Evolutionary conservation across 495 filamentous ascomycete genomes (phyloP).

Genomic region (Penicillium steckii): DNA sequence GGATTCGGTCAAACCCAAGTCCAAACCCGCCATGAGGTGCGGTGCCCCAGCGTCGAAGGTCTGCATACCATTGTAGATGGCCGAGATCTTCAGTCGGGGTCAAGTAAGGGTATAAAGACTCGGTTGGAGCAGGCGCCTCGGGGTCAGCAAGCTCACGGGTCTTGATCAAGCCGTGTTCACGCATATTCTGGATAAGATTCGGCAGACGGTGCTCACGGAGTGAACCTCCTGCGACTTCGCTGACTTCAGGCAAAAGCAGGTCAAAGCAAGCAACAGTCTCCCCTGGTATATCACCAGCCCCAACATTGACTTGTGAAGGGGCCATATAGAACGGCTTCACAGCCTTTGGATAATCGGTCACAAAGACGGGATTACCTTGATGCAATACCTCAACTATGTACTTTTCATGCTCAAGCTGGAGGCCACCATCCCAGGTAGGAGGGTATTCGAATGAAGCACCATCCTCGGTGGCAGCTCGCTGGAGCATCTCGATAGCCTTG

Average conservation of each 20-base stretch:
- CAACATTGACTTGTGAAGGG: conserved; percentile 39
- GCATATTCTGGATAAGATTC: conserved; percentile 73
- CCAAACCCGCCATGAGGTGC: conserved; percentile 97
- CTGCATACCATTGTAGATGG: conserved; percentile 86
- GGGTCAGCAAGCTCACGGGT: conserved; percentile 8
- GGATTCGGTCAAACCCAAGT: conserved; percentile 85
- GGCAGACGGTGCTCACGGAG: conserved; percentile 85
- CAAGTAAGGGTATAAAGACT: conserved; percentile 37
- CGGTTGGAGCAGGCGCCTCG: conserved; percentile 8
- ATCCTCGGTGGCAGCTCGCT: conserved; percentile 52
- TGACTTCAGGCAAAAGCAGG: conserved; percentile 83
- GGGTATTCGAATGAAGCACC: conserved; percentile 59
- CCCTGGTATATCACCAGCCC: conserved; percentile 9
- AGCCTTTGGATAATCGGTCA: conserved; percentile 83
- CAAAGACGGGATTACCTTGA: conserved; percentile 73
- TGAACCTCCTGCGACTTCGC: conserved; percentile 89
- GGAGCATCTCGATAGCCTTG: conserved; percentile 67
- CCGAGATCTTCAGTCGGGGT: conserved; percentile 47
- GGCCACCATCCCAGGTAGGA: conserved; percentile 68
- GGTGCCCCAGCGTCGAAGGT: conserved; percentile 88
- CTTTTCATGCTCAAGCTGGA: conserved; percentile 92
- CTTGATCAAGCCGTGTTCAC: conserved; percentile 53
- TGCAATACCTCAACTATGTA: conserved; percentile 76
- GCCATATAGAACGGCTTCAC: conserved; percentile 98
- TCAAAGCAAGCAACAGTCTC: conserved; percentile 92